These are phyloP conservation scores for Skeletonema grethae DNA, from an alignment of 108 stramenopile species.

Conservation along the genomic window DNA sequence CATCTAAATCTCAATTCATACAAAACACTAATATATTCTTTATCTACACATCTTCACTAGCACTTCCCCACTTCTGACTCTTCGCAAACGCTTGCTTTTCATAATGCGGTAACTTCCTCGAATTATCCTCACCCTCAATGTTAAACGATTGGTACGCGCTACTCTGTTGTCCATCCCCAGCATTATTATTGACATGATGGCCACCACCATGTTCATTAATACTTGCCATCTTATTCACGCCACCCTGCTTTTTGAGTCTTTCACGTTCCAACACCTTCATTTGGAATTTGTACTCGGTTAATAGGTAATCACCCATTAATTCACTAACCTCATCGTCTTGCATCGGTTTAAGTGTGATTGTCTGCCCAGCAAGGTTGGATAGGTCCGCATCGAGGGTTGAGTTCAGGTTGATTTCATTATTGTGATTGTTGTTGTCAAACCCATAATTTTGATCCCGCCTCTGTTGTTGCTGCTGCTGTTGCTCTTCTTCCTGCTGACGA, in stretches of 20 bases:
- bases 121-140: background rate
- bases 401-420: background rate
- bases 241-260: background rate
- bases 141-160: background rate
- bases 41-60: background rate
- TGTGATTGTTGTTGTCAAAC: background rate
- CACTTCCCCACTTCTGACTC: constrained; percentile 1
- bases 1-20: background rate
- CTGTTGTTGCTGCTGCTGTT: background rate
- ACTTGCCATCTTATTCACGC: background rate
- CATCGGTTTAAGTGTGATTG: background rate
- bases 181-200: background rate
- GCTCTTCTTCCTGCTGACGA: background rate
- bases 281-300: background rate
- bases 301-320: background rate
- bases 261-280: constrained; percentile 2
- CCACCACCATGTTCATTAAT: background rate
- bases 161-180: background rate
- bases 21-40: background rate
- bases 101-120: background rate
- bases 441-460: background rate
- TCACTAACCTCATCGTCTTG: background rate
- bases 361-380: background rate
- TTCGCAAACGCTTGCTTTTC: background rate
- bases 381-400: background rate